Conservation (phyloP, 495 filamentous ascomycete species). For the Tricharina praecox region DNA sequence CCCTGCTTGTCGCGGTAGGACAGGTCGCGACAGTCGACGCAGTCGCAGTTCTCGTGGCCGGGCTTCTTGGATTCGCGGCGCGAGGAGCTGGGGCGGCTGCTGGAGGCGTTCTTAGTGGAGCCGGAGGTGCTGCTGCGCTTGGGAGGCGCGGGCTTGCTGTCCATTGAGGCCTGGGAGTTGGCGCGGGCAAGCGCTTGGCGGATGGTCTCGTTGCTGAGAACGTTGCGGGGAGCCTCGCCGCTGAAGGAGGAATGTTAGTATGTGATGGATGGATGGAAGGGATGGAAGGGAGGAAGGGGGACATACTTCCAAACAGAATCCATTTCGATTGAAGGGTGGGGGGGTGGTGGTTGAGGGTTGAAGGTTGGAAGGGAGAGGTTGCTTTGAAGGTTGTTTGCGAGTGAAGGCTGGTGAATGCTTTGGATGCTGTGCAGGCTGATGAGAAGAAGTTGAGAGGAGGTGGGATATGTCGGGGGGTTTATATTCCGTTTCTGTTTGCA, state of each 20-base stretch:
- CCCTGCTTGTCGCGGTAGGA: neutral
- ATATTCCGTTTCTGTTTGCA: slow-evolving; percentile 1
- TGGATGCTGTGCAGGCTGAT: neutral
- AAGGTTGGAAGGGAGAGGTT: neutral
- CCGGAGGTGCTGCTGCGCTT: neutral
- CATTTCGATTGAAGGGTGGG: neutral
- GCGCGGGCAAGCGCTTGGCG: neutral
- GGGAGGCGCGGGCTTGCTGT: neutral
- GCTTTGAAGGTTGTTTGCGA: neutral
- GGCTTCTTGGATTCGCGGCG: neutral
- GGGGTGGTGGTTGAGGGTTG: neutral
- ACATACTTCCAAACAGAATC: neutral
- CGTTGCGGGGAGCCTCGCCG: neutral
- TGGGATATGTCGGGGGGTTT: neutral
- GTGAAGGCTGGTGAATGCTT: neutral
- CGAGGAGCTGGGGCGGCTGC: neutral
- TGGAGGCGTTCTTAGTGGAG: neutral
- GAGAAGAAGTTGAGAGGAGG: neutral
- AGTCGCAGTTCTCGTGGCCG: slow-evolving; percentile 1
- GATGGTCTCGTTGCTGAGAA: neutral
- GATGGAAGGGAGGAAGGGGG: too few relatives aligned
- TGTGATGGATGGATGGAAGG: too few relatives aligned
- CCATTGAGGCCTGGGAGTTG: too few relatives aligned
- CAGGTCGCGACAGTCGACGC: slow-evolving; percentile 1
- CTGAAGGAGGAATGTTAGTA: neutral